phyloP scores from a whole-genome alignment of 495 filamentous ascomycete species.

The Trichoderma erinaceum region DNA sequence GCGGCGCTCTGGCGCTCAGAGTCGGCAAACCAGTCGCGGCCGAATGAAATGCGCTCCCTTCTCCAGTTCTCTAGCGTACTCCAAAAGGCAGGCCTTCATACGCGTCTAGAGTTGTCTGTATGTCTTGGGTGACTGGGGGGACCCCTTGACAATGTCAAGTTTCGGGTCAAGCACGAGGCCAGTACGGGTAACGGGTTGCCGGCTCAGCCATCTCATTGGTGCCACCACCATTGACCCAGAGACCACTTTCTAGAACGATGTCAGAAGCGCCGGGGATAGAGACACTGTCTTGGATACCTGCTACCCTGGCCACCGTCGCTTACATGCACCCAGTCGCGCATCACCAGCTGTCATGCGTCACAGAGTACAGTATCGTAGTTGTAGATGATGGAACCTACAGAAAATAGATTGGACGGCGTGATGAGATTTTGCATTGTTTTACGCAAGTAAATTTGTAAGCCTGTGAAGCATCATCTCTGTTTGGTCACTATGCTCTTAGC shows the following conservation, averaged over 20 bases:
- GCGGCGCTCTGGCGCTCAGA: background rate
- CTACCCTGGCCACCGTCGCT: background rate
- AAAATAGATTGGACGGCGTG: background rate
- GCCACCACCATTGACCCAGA: background rate
- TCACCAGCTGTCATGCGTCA: background rate
- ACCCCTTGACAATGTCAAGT: background rate
- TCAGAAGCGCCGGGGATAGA: background rate
- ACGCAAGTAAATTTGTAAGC: no score
- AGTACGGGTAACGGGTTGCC: background rate
- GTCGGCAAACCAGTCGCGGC: background rate
- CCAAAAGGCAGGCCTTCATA: background rate
- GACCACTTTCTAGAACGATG: background rate
- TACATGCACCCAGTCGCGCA: background rate
- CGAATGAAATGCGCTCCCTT: background rate
- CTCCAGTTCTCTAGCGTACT: background rate
- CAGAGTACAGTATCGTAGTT: background rate
- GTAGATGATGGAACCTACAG: background rate
- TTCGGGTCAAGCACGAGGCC: background rate
- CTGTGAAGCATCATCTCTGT: background rate
- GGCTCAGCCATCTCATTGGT: background rate
- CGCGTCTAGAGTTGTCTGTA: background rate
- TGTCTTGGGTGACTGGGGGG: background rate
- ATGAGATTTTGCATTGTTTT: background rate
- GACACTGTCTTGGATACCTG: background rate
- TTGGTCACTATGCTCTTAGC: background rate